A percentile compares a stretch with the other conserved stretches of the same genome.
phyloP scores from a whole-genome alignment of 805 yeast genomes.

The Monosporozyma aquatica region DNA sequence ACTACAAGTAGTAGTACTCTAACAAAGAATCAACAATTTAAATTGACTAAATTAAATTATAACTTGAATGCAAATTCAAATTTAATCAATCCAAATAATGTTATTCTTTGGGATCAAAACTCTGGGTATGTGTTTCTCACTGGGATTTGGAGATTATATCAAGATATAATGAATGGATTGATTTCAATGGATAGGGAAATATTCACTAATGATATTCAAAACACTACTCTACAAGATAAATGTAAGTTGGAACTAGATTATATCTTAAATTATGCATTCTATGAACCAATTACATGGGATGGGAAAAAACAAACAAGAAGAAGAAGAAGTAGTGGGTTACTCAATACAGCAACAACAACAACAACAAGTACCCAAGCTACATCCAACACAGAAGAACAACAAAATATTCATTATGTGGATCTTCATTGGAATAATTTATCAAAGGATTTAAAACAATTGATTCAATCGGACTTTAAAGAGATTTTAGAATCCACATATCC shows the following conservation, averaged over 20 bases:
- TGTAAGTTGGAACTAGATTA: slow-evolving; percentile 16
- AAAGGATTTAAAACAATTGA: slow-evolving; percentile 12
- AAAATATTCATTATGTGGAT: slow-evolving; percentile 20
- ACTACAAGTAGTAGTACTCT: slow-evolving; percentile 10
- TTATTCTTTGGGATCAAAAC: slow-evolving; percentile 79
- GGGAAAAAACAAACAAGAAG: slow-evolving; percentile 4
- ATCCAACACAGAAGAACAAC: not conserved
- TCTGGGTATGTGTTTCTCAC: slow-evolving; percentile 84
- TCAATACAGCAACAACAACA: too few species aligned
- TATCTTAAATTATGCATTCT: slow-evolving; percentile 16
- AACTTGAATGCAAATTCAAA: slow-evolving; percentile 9
- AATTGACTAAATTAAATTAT: slow-evolving; percentile 21
- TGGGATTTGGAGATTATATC: slow-evolving; percentile 66
- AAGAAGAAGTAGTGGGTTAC: slow-evolving; percentile 6
- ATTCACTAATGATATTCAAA: too few species aligned
- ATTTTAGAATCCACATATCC: slow-evolving; percentile 9
- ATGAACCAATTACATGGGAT: slow-evolving; percentile 10
- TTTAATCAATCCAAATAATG: slow-evolving; percentile 38
- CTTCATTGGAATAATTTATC: slow-evolving; percentile 28
- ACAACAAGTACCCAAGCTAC: too few species aligned
- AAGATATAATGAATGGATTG: slow-evolving; percentile 28
- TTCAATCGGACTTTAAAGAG: slow-evolving; percentile 12
- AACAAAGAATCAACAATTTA: slow-evolving; percentile 28
- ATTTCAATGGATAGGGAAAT: slow-evolving; percentile 8
- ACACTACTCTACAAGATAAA: slow-evolving; percentile 5